Evolutionary conservation across 257 asterid species (phyloP), one percentile per base, ranked within the genome.

Genomic region (Solanum pennellii): DNA sequence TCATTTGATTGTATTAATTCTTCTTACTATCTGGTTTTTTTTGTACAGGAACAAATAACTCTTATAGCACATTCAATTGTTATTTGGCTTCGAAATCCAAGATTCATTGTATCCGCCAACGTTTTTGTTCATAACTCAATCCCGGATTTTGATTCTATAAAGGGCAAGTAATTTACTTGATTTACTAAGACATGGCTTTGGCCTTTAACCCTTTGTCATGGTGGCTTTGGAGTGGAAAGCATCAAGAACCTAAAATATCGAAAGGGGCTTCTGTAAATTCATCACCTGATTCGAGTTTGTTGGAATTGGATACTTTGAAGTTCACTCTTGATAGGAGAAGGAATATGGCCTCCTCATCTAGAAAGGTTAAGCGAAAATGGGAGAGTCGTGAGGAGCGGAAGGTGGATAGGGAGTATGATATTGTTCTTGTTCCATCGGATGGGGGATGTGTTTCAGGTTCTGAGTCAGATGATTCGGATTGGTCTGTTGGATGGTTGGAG

Each of bases 391-490:
- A 86, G 89, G 92, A 90, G 89, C 88, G 89, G 79, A 91, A 88
- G 86, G 60, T 91, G 44, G 93, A 92, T 56, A 91, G 85, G 90
- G 93, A 92, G 87, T 87, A 87, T 89, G 94, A 92, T 86, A 87
- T 89, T 83, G 93, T 92, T 87, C 76, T 91, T 76, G 94, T 92
- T 73, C 92, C 94, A 71, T 91, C 92, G 3, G 94, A 92, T 44
- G 93, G 94, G 14, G 94, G 93, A 49, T 91, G 94, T 75, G 87
- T 91, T 85, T 92, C 94, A 5, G 94, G 91, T 82, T 91, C 94
- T 42, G 94, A 91, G 49, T 92, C 94, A 27, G 93, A 92, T 77
- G 94, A 90, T 90, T 92, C 94, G 0, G 93, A 92, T 82, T 92
- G 92, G 91, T 91, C 94, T 5, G 85, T 92, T 71, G 93, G 94